These are phyloP conservation scores for Aspergillus persii DNA, from an alignment of 2,329 filamentous ascomycete genomes.

Conservation along the genomic window DNA sequence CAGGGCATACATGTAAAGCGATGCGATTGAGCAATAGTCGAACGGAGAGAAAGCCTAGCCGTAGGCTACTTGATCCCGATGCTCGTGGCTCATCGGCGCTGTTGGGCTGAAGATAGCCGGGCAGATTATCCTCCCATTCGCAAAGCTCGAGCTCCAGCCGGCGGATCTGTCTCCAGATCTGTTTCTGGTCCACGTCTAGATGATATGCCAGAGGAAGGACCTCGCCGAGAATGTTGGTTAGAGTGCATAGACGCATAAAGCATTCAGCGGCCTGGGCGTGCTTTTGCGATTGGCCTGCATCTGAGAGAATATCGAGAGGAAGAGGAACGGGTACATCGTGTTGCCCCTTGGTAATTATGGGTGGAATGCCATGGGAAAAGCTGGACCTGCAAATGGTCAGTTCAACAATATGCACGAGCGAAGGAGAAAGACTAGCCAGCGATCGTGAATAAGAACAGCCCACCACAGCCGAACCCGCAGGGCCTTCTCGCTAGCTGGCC, in stretches of 20 bases:
- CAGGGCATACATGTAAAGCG: constrained; percentile 26
- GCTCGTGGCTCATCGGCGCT: constrained; percentile 33
- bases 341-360: constrained; percentile 43
- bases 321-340: constrained; percentile 48
- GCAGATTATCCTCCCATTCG: constrained; percentile 43
- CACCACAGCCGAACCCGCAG: constrained; percentile 56
- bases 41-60: constrained; percentile 48
- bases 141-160: constrained; percentile 40
- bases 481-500: constrained; percentile 49
- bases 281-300: constrained; percentile 16
- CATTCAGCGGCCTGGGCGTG: constrained; percentile 1
- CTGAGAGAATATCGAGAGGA: constrained; percentile 1
- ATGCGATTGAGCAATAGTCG: constrained; percentile 45
- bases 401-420: too few species aligned
- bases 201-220: constrained; percentile 28
- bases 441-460: constrained; percentile 53
- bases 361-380: constrained; percentile 52
- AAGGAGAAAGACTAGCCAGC: constrained; percentile 37
- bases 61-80: constrained; percentile 49
- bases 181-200: constrained; percentile 27
- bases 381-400: constrained; percentile 43
- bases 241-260: constrained; percentile 31
- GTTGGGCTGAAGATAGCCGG: constrained; percentile 27
- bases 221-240: constrained; percentile 42
- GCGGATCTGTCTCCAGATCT: constrained; percentile 17